Evolutionary conservation across 768 basidiomycete genomes (phyloP).

Genomic region (Rhodotorula sphaerocarpa): DNA sequence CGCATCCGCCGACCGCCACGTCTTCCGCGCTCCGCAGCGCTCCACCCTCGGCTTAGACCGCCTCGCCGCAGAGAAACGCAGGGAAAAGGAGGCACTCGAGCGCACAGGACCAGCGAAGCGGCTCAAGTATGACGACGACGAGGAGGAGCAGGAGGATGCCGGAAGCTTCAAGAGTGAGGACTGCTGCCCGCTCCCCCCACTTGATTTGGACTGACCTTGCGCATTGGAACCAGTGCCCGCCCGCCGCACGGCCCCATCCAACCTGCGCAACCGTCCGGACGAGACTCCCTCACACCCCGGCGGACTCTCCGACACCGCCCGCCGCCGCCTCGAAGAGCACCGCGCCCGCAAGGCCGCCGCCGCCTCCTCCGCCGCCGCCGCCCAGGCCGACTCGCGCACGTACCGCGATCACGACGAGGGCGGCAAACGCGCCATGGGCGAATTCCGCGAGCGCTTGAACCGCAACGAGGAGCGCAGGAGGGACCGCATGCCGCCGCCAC

Average conservation of each 20-base stretch:
- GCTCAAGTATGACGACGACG: slow-evolving; percentile 59
- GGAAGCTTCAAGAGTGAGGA: slow-evolving; percentile 71
- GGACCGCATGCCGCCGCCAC: slow-evolving; percentile 45
- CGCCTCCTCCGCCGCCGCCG: slow-evolving; percentile 46
- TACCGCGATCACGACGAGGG: slow-evolving; percentile 22
- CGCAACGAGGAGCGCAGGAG: slow-evolving; percentile 47
- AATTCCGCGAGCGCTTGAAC: slow-evolving; percentile 82
- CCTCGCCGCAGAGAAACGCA: slow-evolving; percentile 77
- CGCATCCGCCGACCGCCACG: slow-evolving; percentile 53
- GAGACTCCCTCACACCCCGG: slow-evolving; percentile 92
- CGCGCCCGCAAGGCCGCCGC: slow-evolving; percentile 59
- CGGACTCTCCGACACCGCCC: slow-evolving; percentile 69
- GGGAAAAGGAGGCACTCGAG: slow-evolving; percentile 48
- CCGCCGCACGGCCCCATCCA: slow-evolving; percentile 53
- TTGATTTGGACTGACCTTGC: background rate
- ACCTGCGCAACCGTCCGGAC: slow-evolving; percentile 64
- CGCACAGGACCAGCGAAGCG: slow-evolving; percentile 47
- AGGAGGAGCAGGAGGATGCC: slow-evolving; percentile 46
- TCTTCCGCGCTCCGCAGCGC: slow-evolving; percentile 66
- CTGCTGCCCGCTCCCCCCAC: background rate
- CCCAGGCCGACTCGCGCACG: slow-evolving; percentile 26
- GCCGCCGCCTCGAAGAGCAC: slow-evolving; percentile 67
- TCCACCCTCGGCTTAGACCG: slow-evolving; percentile 81
- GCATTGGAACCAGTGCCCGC: slow-evolving; percentile 56
- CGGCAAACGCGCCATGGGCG: slow-evolving; percentile 29